Evolutionary conservation across 2,329 filamentous ascomycete species (phyloP).

Genomic region (Parasarocladium wereldwijsianum): DNA sequence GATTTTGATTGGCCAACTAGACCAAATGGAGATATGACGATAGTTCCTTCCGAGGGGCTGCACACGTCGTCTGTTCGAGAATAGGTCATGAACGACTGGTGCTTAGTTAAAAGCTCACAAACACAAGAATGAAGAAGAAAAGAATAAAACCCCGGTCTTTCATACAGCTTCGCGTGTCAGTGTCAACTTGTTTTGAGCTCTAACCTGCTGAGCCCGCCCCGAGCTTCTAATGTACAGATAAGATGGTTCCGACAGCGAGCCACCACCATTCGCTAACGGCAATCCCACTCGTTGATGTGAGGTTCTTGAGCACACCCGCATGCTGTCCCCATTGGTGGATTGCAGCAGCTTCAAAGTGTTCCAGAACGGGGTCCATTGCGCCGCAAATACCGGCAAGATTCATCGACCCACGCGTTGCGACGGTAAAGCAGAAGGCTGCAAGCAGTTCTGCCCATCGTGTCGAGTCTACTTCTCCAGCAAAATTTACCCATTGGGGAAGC

Average conservation of each 20-base stretch:
- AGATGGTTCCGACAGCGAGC: conserved; percentile 39
- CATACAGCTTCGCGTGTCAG: no score
- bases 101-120: no score
- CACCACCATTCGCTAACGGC: conserved; percentile 54
- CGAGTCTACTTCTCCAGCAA: conserved; percentile 44
- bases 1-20: no score
- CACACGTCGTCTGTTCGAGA: no score
- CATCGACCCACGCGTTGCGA: conserved; percentile 47
- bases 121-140: conserved; percentile 6
- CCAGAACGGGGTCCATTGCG: conserved; percentile 41
- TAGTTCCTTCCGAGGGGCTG: no score
- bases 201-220: no score
- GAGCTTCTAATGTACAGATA: no score
- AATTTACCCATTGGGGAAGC: conserved; percentile 59
- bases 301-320: conserved; percentile 33
- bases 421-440: conserved; percentile 43
- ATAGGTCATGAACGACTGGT: no score
- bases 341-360: conserved; percentile 46
- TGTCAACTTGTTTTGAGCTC: no score
- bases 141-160: conserved; percentile 1
- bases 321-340: conserved; percentile 43
- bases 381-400: conserved; percentile 35
- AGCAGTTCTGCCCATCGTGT: conserved; percentile 50
- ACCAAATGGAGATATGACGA: no score
- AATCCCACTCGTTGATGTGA: conserved; percentile 24